These are phyloP conservation scores for Eragrostis tef DNA, from an alignment of 202 grass and related monocot genomes.

Conservation along the genomic window DNA sequence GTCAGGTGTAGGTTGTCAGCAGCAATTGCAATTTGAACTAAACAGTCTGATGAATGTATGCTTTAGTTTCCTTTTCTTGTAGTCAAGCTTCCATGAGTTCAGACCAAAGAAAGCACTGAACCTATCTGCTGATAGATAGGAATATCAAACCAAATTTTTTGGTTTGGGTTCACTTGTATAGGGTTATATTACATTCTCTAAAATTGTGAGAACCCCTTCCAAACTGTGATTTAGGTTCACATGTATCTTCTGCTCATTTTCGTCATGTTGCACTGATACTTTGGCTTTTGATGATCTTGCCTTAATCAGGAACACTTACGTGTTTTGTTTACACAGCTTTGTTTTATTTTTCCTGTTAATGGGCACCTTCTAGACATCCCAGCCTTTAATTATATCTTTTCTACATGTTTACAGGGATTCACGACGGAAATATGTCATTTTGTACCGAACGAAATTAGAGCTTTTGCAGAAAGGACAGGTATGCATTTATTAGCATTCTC, in stretches of 20 bases:
- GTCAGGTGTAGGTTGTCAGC: slow-evolving; percentile 26
- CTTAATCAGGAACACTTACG: slow-evolving; percentile 1
- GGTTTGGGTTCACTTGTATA: background rate
- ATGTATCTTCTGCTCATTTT: slow-evolving; percentile 22
- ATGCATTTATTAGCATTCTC: slow-evolving; percentile 31
- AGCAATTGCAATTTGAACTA: slow-evolving; percentile 30
- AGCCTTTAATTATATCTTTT: slow-evolving; percentile 37
- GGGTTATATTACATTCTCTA: background rate
- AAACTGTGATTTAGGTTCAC: slow-evolving; percentile 21
- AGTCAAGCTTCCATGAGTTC: slow-evolving; percentile 33
- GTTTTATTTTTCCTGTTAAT: slow-evolving; percentile 28
- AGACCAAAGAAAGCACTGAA: background rate
- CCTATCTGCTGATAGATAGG: slow-evolving; percentile 38
- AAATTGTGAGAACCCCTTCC: background rate
- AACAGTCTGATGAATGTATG: slow-evolving; percentile 10
- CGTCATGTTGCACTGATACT: slow-evolving; percentile 22
- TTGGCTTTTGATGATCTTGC: slow-evolving; percentile 35
- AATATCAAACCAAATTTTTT: slow-evolving; percentile 32
- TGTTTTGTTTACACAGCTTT: slow-evolving; percentile 14
- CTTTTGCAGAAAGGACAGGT: slow-evolving; percentile 90
- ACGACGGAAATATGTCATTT: slow-evolving; percentile 69
- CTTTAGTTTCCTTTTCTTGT: slow-evolving; percentile 25
- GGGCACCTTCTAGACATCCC: slow-evolving; percentile 26
- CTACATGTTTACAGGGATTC: slow-evolving; percentile 58
- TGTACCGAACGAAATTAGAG: slow-evolving; percentile 87